These are phyloP conservation scores for Scleroderma bovista DNA, from an alignment of 768 basidiomycete species.

Conservation along the genomic window DNA sequence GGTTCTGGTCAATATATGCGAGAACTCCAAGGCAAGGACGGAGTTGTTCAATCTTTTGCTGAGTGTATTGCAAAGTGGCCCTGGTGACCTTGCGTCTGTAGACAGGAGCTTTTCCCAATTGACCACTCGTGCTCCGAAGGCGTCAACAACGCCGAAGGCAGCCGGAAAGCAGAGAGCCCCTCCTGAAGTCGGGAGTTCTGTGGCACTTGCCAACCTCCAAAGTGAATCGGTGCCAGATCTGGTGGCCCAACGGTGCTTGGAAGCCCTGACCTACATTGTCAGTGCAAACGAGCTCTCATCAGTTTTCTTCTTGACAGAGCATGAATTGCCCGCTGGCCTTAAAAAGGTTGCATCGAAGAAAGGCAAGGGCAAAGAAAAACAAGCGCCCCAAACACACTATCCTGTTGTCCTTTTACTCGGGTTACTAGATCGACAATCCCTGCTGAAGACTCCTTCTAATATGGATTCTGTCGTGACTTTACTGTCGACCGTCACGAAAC, in stretches of 20 bases:
- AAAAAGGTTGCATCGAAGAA: slow-evolving; percentile 69
- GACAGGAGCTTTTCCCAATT: slow-evolving; percentile 93
- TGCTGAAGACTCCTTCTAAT: slow-evolving; percentile 83
- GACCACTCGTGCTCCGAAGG: slow-evolving; percentile 67
- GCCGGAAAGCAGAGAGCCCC: slow-evolving; percentile 66
- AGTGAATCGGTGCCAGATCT: slow-evolving; percentile 87
- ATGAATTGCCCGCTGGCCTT: slow-evolving; percentile 80
- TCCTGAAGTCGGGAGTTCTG: slow-evolving; percentile 45
- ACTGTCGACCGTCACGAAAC: slow-evolving; percentile 83
- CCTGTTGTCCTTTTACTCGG: slow-evolving; percentile 87
- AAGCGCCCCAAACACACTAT: slow-evolving; percentile 73
- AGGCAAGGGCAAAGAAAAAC: slow-evolving; percentile 94
- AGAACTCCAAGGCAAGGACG: slow-evolving; percentile 85
- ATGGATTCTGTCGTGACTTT: slow-evolving; percentile 91
- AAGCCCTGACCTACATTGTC: slow-evolving; percentile 86
- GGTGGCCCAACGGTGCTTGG: slow-evolving; percentile 90
- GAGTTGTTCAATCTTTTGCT: slow-evolving; percentile 93
- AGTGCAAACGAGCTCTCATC: slow-evolving; percentile 78
- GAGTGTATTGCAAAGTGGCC: slow-evolving; percentile 92
- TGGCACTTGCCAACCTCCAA: slow-evolving; percentile 47
- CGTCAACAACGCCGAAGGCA: slow-evolving; percentile 37
- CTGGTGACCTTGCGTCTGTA: slow-evolving; percentile 85
- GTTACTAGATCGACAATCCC: slow-evolving; percentile 78
- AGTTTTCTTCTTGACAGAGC: slow-evolving; percentile 93
- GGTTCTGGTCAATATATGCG: slow-evolving; percentile 91